A percentile compares a stretch with the other conserved stretches of the same genome.
Conservation (phyloP, 768 basidiomycete genomes). For the Boletus rufocinnamomeus region DNA sequence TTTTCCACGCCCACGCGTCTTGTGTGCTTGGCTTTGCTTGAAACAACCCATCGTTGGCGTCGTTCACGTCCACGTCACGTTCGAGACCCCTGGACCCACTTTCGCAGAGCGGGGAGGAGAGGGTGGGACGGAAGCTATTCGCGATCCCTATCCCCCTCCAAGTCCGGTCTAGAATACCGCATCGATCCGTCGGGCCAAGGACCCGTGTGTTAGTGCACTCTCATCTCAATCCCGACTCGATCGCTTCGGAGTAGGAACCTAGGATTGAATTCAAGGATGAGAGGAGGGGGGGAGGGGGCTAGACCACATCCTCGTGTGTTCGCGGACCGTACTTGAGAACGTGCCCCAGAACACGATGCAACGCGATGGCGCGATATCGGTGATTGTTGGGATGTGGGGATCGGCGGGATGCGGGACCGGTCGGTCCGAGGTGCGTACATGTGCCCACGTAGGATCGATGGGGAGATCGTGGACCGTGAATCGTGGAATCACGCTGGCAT, state of each 20-base stretch:
- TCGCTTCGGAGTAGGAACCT: neutral
- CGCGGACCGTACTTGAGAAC: neutral
- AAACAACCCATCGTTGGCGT: neutral
- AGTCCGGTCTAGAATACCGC: neutral
- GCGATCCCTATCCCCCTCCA: neutral
- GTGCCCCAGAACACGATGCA: neutral
- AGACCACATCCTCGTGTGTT: neutral
- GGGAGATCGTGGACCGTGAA: neutral
- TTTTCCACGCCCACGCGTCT: neutral
- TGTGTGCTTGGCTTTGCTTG: neutral
- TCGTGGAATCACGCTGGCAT: neutral
- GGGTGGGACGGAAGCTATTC: neutral
- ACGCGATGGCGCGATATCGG: neutral
- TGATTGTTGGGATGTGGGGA: neutral
- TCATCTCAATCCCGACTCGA: neutral
- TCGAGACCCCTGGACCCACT: neutral
- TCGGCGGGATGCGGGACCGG: neutral
- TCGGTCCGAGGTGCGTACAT: neutral
- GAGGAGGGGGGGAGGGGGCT: neutral
- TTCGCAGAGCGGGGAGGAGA: neutral
- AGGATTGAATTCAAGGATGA: neutral
- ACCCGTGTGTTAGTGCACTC: neutral
- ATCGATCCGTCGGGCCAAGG: neutral
- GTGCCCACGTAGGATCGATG: neutral
- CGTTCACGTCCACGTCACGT: neutral